Percentiles rank a stretch among this genome's conserved stretches.
phyloP scores from a whole-genome alignment of 345 rosid species.

The Populus euphratica region DNA sequence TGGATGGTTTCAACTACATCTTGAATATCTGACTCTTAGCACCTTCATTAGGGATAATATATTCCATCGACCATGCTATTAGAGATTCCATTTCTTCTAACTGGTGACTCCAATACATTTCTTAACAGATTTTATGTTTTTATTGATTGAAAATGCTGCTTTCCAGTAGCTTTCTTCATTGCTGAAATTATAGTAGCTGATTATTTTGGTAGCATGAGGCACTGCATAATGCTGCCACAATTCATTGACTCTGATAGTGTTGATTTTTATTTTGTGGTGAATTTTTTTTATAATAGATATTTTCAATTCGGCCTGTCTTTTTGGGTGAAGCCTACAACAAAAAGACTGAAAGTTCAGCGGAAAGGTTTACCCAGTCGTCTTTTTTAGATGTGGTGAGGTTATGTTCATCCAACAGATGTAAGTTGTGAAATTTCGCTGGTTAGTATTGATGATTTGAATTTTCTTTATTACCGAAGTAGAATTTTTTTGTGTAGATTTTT shows the following conservation, averaged over 20 bases:
- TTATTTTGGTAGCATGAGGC: not conserved
- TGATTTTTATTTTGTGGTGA: constrained; percentile 25
- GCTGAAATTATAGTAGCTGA: not conserved
- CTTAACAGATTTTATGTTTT: not conserved
- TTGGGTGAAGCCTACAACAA: constrained; percentile 54
- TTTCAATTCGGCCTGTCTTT: constrained; percentile 53
- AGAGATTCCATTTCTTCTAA: not conserved
- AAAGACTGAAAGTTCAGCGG: constrained; percentile 54
- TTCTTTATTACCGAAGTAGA: not conserved
- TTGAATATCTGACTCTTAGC: not conserved
- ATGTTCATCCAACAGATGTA: constrained; percentile 13
- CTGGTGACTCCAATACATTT: not conserved
- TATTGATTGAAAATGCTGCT: constrained; percentile 4
- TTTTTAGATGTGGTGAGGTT: constrained; percentile 56
- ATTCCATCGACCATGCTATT: not conserved
- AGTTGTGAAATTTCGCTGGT: constrained; percentile 7
- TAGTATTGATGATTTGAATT: not conserved
- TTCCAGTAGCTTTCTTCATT: not conserved
- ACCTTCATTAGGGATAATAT: not conserved
- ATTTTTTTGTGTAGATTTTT: not conserved
- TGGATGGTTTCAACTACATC: not conserved
- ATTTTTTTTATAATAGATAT: constrained; percentile 44
- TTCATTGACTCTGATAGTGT: constrained; percentile 12
- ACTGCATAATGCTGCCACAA: constrained; percentile 8
- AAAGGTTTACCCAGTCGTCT: constrained; percentile 49